Evolutionary conservation across 306 rosid genomes (phyloP).

Genomic region (Cyamopsis tetragonoloba): DNA sequence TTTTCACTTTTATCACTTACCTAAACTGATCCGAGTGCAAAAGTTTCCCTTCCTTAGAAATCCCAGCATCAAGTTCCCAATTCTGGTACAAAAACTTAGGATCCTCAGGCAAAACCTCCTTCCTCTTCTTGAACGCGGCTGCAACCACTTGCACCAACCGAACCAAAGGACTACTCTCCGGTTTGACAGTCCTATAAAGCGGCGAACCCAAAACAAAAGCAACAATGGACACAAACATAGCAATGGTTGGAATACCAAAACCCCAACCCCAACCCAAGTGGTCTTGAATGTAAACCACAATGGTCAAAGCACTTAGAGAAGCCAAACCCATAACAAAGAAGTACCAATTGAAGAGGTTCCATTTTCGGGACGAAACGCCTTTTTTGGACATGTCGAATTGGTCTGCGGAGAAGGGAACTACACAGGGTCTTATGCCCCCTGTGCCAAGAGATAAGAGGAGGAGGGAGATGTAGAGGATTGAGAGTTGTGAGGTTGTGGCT

Average conservation of each 20-base stretch:
- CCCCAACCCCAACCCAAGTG: conserved; percentile 87
- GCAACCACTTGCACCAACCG: conserved; percentile 61
- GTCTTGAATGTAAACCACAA: conserved; percentile 79
- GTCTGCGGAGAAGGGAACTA: conserved; percentile 75
- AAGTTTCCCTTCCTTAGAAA: conserved; percentile 56
- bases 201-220: conserved; percentile 60
- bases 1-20: conserved; percentile 33
- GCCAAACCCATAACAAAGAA: conserved; percentile 63
- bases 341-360: conserved; percentile 85
- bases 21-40: conserved; percentile 50
- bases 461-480: conserved; percentile 51
- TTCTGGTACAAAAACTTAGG: conserved; percentile 43
- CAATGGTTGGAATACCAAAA: conserved; percentile 67
- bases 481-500: conserved; percentile 44
- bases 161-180: conserved; percentile 62
- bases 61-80: conserved; percentile 52
- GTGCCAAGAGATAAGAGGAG: conserved; percentile 66
- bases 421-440: conserved; percentile 75
- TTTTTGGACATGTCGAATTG: conserved; percentile 67
- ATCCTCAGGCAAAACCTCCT: conserved; percentile 41
- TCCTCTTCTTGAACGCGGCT: conserved; percentile 62
- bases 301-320: conserved; percentile 57
- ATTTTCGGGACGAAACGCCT: conserved; percentile 39
- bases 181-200: conserved; percentile 44
- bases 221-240: conserved; percentile 54